A percentile compares a stretch with the other conserved stretches of the same genome.
phyloP scores from a whole-genome alignment of 2,329 filamentous ascomycete species.

The Apiospora arundinis region DNA sequence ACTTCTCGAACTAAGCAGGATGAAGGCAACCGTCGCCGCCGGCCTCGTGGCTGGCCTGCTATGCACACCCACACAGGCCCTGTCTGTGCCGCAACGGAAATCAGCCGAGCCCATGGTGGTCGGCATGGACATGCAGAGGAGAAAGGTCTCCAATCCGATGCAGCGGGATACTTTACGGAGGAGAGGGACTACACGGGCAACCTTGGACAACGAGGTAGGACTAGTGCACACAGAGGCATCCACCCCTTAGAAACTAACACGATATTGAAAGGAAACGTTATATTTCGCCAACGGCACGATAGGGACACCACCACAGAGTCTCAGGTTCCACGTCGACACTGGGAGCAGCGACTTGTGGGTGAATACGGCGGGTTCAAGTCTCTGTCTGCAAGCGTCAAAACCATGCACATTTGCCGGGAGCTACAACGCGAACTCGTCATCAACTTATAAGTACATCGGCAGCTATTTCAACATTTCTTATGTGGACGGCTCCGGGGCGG shows the following conservation, averaged over 20 bases:
- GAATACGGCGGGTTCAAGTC: constrained; percentile 66
- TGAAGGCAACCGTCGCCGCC: constrained; percentile 35
- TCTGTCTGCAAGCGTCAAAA: constrained; percentile 58
- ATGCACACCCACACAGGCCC: constrained; percentile 34
- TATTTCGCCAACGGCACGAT: constrained; percentile 69
- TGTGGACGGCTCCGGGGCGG: constrained; percentile 78
- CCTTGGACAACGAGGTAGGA: constrained; percentile 62
- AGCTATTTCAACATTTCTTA: constrained; percentile 88
- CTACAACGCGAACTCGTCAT: constrained; percentile 74
- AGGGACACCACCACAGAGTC: constrained; percentile 64
- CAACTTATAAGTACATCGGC: constrained; percentile 76
- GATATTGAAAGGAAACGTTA: constrained; percentile 57
- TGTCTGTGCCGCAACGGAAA: constrained; percentile 33
- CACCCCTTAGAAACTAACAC: constrained; percentile 30
- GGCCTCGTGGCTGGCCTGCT: constrained; percentile 37
- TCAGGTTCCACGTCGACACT: constrained; percentile 69
- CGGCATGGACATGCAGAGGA: constrained; percentile 51
- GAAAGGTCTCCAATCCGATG: constrained; percentile 47
- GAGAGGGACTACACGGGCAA: constrained; percentile 50
- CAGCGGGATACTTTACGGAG: constrained; percentile 53
- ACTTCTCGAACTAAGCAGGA: constrained; percentile 24
- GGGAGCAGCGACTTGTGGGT: constrained; percentile 75
- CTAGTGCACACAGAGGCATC: neutral
- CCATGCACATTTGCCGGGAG: constrained; percentile 69
- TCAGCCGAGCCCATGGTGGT: constrained; percentile 50